Evolutionary conservation across 345 rosid species (phyloP).

Genomic region (Ceriops zippeliana): DNA sequence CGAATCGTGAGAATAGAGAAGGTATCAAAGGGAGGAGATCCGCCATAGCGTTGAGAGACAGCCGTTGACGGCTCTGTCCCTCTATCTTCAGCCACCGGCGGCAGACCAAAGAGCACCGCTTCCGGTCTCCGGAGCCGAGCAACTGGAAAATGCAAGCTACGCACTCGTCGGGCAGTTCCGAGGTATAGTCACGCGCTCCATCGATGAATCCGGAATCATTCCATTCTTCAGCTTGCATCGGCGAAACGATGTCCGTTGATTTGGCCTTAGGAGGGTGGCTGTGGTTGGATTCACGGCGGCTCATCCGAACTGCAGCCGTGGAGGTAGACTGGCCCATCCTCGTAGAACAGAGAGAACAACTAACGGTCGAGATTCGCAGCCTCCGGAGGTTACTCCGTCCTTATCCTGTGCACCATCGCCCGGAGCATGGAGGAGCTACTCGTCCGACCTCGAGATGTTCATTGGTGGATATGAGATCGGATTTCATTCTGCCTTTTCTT

Average conservation of each 20-base stretch:
- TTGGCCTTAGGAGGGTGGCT: conserved; percentile 35
- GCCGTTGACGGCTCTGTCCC: conserved; percentile 83
- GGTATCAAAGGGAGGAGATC: conserved; percentile 52
- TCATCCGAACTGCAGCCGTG: conserved; percentile 37
- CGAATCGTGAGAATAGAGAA: conserved; percentile 69
- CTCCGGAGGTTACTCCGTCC: not conserved
- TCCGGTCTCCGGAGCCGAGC: conserved; percentile 56
- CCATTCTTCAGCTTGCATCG: conserved; percentile 33
- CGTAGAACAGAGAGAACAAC: conserved; percentile 3
- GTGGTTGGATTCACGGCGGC: conserved; percentile 35
- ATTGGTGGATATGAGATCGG: conserved; percentile 38
- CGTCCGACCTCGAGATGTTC: conserved; percentile 13
- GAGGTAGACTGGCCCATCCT: conserved; percentile 82
- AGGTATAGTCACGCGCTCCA: conserved; percentile 44
- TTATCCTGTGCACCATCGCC: conserved; percentile 8
- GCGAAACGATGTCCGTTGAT: conserved; percentile 27
- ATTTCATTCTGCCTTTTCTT: conserved; percentile 35
- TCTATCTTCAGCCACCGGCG: conserved; percentile 69
- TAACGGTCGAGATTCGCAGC: conserved; percentile 6
- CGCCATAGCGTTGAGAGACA: conserved; percentile 65
- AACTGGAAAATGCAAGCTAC: conserved; percentile 71
- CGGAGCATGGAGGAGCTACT: not conserved
- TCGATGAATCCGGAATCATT: conserved; percentile 1
- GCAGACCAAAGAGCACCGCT: conserved; percentile 65
- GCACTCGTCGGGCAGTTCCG: conserved; percentile 76